Base-by-base conservation (phyloP, 495 filamentous ascomycete genomes). In the Aspergillus funiculosus region DNA sequence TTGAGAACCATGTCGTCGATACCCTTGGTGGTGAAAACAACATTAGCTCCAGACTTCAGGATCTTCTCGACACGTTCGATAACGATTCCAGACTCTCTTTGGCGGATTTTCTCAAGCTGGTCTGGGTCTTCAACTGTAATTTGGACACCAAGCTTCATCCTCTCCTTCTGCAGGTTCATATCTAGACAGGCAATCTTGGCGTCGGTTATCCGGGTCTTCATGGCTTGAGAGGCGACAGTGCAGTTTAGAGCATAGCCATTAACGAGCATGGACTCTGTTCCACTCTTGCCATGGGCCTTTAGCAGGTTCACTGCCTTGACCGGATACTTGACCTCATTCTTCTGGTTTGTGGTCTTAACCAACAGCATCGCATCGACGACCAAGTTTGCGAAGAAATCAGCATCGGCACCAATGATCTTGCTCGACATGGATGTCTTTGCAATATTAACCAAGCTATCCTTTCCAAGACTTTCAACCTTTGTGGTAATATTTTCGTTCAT, bases 391-490 rank as follows among this genome's bases (percentile, higher is more conserved):
- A 97, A 99, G 76, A 99, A 99, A 37, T 94, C 89, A 14, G 88
- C 86, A 62, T 99, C 94, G 35, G 87, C 73, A 32, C 92, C 94
- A 61, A 99, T 97, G 62, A 99, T 88, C 71, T 99, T 99, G 74
- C 85, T 91, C 30, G 89, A 95, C 91, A 99, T 99, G 47, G 92
- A 97, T 5, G 92, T 99, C 72, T 89, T 96, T 28, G 92, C 92
- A 63, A 99, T 95, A 71, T 82, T 97, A 57, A 97, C 63, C 43
- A 99, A 76, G 46, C 85, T 87, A 51, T 97, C 92, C 32, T 84
- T 80, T 36, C 89, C 89, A 25, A 99, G 78, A 36, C 81, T 79
- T 56, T 97, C 94, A 27, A 96, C 90, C 69, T 91, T 95, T 49
- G 85, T 86, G 70, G 86, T 86, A 64, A 99, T 84, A 60, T 97